Percentiles rank a stretch among this genome's conserved stretches.
These are phyloP conservation scores for Lithohypha guttulata DNA, from an alignment of 2,329 filamentous ascomycete genomes.

Conservation along the genomic window DNA sequence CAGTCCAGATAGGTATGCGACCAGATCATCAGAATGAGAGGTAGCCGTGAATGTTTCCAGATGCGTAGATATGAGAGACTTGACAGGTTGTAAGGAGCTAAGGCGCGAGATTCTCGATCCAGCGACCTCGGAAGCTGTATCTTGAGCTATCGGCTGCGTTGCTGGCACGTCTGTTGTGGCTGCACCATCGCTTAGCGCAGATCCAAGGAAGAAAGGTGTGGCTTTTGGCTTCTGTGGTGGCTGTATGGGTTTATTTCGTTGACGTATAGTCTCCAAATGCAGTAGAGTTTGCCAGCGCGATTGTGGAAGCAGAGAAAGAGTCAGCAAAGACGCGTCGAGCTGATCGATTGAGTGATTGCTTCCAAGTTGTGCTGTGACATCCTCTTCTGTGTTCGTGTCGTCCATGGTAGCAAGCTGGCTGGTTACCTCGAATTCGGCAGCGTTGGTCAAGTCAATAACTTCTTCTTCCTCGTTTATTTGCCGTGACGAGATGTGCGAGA, in stretches of 20 bases:
- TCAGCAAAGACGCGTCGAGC: constrained; percentile 71
- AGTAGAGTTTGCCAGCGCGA: constrained; percentile 90
- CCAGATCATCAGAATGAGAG: constrained; percentile 55
- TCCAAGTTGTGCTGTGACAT: constrained; percentile 33
- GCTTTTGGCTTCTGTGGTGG: constrained; percentile 86
- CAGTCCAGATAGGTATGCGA: constrained; percentile 69
- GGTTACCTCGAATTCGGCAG: constrained; percentile 59
- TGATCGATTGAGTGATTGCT: constrained; percentile 55
- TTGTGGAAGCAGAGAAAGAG: constrained; percentile 78
- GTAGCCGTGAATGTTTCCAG: constrained; percentile 27
- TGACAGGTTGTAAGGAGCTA: constrained; percentile 35
- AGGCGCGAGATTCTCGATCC: constrained; percentile 58
- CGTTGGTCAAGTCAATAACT: constrained; percentile 45
- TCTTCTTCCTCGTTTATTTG: constrained; percentile 74
- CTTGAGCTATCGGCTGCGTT: constrained; percentile 7
- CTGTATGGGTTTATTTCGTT: constrained; percentile 89
- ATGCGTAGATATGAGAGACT: constrained; percentile 17
- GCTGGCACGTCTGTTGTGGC: constrained; percentile 11
- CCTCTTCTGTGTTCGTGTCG: constrained; percentile 35
- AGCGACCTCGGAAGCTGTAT: constrained; percentile 21
- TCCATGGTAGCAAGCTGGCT: constrained; percentile 66
- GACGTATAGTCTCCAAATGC: constrained; percentile 78
- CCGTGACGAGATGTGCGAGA: constrained; percentile 75
- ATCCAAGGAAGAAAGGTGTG: constrained; percentile 85
- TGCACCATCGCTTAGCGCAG: constrained; percentile 21